Percentiles rank a stretch among this genome's conserved stretches.
phyloP scores from a whole-genome alignment of 257 asterid genomes.

The Avicennia marina region DNA sequence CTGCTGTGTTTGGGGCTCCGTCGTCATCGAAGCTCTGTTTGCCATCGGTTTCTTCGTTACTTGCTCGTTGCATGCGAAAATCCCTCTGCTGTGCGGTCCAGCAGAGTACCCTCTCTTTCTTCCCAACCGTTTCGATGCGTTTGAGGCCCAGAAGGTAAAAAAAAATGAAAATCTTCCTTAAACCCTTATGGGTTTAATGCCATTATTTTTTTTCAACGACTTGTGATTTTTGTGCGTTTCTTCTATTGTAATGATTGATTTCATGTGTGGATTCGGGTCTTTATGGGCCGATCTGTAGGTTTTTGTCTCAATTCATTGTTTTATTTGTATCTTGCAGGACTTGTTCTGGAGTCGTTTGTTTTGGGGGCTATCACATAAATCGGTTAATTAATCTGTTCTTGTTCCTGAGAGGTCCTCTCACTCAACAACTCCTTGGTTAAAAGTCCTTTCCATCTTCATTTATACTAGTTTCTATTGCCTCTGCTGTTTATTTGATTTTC shows the following conservation, averaged over 20 bases:
- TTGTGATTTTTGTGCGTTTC: background rate
- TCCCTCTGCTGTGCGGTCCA: constrained; percentile 53
- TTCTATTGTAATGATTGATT: background rate
- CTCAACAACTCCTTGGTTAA: constrained; percentile 12
- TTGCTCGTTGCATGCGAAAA: constrained; percentile 39
- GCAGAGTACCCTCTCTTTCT: constrained; percentile 43
- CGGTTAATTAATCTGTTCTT: constrained; percentile 41
- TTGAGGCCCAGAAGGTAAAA: constrained; percentile 91
- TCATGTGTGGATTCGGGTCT: background rate
- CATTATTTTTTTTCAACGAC: background rate
- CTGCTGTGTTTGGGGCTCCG: constrained; percentile 49
- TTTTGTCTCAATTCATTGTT: background rate
- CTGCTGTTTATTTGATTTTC: background rate
- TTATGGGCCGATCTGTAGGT: background rate
- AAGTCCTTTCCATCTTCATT: background rate
- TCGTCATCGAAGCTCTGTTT: constrained; percentile 46
- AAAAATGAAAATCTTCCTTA: background rate
- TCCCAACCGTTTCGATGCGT: constrained; percentile 86
- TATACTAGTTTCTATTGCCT: background rate
- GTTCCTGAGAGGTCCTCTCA: constrained; percentile 49
- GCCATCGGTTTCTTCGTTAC: constrained; percentile 20
- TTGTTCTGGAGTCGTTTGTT: constrained; percentile 84
- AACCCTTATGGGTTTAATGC: constrained; percentile 26
- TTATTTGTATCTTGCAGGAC: constrained; percentile 52
- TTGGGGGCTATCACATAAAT: constrained; percentile 91